phyloP scores from a whole-genome alignment of 768 basidiomycete genomes.

The Suillus variegatus region DNA sequence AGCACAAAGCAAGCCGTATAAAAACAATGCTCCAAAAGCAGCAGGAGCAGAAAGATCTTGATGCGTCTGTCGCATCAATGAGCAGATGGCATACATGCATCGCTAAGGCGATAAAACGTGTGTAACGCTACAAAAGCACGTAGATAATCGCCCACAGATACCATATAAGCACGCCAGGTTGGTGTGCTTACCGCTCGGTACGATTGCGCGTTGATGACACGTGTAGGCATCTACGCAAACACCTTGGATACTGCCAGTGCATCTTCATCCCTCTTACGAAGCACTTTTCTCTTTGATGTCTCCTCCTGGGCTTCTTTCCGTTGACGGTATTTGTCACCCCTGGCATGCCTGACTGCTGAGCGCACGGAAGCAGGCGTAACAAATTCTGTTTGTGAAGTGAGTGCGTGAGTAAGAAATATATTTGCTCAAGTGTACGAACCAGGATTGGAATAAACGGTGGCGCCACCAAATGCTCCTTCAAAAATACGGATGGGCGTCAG shows the following conservation, averaged over 20 bases:
- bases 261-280: slow-evolving; percentile 68
- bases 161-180: slow-evolving; percentile 3
- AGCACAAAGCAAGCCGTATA: neutral
- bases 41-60: neutral
- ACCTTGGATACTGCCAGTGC: slow-evolving; percentile 85
- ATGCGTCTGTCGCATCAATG: neutral
- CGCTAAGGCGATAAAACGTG: neutral
- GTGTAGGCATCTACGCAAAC: slow-evolving; percentile 59
- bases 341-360: slow-evolving; percentile 64
- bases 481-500: slow-evolving; percentile 97
- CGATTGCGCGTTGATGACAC: neutral
- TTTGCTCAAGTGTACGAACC: slow-evolving; percentile 47
- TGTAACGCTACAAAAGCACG: slow-evolving; percentile 2
- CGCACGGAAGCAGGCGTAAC: slow-evolving; percentile 84
- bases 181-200: slow-evolving; percentile 3
- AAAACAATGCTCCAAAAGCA: slow-evolving; percentile 2
- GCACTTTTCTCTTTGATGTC: slow-evolving; percentile 59
- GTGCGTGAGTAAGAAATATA: slow-evolving; percentile 2
- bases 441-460: slow-evolving; percentile 94
- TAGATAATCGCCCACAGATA: slow-evolving; percentile 9
- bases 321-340: slow-evolving; percentile 78
- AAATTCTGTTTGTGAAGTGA: slow-evolving; percentile 63
- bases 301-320: slow-evolving; percentile 82
- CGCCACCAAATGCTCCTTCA: slow-evolving; percentile 95
- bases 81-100: neutral